These are phyloP conservation scores for Agarophyton chilense DNA, from an alignment of 23 red algal genomes.

Conservation along the genomic window DNA sequence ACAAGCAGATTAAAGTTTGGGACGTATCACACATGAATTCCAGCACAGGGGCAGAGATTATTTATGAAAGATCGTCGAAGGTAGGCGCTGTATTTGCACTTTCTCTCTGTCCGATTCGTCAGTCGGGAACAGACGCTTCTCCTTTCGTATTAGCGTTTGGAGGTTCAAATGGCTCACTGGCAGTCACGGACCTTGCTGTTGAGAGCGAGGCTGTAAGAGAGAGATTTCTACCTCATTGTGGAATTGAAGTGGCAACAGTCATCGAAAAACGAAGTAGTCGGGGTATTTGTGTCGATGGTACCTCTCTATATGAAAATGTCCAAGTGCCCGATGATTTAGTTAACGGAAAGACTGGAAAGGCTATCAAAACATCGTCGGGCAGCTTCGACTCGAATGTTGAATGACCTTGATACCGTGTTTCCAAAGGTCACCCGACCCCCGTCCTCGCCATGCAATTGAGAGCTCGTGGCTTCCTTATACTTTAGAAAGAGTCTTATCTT, in stretches of 20 bases:
- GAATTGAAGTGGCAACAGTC: not conserved
- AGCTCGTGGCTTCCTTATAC: not conserved
- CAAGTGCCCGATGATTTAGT: not conserved
- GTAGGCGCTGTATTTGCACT: conserved; percentile 40
- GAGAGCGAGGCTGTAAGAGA: conserved; percentile 67
- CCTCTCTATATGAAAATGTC: not conserved
- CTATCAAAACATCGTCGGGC: not conserved
- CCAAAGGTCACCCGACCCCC: not conserved
- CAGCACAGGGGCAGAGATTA: not conserved
- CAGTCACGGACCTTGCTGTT: conserved; percentile 74
- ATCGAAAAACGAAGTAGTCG: conserved; percentile 15
- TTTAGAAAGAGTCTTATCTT: too few relatives aligned
- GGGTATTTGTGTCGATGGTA: not conserved
- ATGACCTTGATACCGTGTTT: not conserved
- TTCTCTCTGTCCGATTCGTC: conserved; percentile 48
- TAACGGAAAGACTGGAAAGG: not conserved
- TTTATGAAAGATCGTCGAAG: conserved; percentile 38
- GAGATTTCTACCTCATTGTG: conserved; percentile 46
- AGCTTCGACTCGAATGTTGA: not conserved
- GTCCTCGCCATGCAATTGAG: not conserved
- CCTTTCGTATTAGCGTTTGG: conserved; percentile 78
- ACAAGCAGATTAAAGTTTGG: conserved; percentile 87
- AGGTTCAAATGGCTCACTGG: conserved; percentile 76
- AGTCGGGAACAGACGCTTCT: conserved; percentile 25
- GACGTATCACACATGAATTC: conserved; percentile 28